Evolutionary conservation across 1,284 basidiomycete genomes (phyloP).

Genomic region (Tylopilus orsonianus): DNA sequence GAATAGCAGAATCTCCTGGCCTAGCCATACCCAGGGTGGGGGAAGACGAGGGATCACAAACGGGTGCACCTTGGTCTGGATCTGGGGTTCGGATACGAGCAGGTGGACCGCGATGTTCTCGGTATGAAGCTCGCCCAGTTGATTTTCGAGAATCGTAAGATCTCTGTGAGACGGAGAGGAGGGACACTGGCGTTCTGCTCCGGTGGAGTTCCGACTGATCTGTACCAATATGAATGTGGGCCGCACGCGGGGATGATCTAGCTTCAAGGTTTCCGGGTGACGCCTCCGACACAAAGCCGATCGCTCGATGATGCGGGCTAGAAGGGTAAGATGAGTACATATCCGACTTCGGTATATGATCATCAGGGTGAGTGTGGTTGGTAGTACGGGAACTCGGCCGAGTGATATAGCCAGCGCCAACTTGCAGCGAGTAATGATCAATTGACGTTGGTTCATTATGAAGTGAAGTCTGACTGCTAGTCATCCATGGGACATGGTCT

Average conservation of each 20-base stretch:
- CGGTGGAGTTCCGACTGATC: conserved; percentile 2
- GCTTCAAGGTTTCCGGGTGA: not conserved
- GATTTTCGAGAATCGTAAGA: conserved; percentile 21
- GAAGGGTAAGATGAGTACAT: not conserved
- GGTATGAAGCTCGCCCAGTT: conserved; percentile 26
- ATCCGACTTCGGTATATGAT: not conserved
- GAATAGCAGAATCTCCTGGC: not conserved
- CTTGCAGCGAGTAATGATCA: not conserved
- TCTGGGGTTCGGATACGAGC: conserved; percentile 11
- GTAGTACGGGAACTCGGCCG: conserved; percentile 6
- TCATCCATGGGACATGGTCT: conserved; percentile 7
- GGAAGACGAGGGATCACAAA: not conserved
- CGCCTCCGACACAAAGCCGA: not conserved
- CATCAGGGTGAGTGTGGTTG: not conserved
- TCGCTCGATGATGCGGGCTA: conserved; percentile 1
- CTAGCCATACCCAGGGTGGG: not conserved
- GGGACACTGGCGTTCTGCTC: conserved; percentile 15
- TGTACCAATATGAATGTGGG: not conserved
- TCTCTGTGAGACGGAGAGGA: conserved; percentile 12
- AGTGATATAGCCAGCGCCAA: not conserved
- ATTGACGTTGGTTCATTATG: conserved; percentile 18
- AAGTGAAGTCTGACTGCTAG: conserved; percentile 16
- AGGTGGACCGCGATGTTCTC: conserved; percentile 20
- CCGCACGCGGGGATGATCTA: not conserved
- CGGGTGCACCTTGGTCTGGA: not conserved